Evolutionary conservation across 2,329 filamentous ascomycete species (phyloP), one percentile per base, ranked within the genome.

Genomic region (Aspergillus thermomutatus): DNA sequence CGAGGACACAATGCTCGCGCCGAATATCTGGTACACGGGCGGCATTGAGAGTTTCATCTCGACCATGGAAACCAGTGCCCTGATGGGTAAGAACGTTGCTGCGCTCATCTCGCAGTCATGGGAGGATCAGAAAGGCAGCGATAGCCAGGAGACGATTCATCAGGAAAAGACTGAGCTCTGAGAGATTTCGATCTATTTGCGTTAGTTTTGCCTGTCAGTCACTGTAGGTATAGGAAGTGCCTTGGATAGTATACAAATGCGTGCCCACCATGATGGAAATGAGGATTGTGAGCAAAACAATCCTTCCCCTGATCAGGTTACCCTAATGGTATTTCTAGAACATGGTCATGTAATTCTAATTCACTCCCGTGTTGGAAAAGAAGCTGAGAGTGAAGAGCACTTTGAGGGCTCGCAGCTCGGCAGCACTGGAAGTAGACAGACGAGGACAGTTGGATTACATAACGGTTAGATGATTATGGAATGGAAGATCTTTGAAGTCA

Each of bases 1-100:
- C 72, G 91, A 97, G 64, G 88, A 94, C 59, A 84, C 88, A 3
- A 78, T 87, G 60, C 71, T 97, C 3, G 86, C 72, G 5, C 68
- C 69, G 3, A 62, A 69, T 50, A 43, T 80, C 11, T 80, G 82
- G 82, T 87, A 87, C 65, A 86, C 84, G 4, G 79, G 80, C 52
- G 83, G 82, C 0, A 95, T 97, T 46, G 93, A 97, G 76, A 88
- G 88, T 64, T 97, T 99, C 71, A 95, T 97, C 64, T 94, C 89
- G 9, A 96, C 92, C 0, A 97, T 99, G 94, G 94, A 99, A 79
- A 97, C 94, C 6, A 96, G 87, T 71, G 89, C 91, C 1, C 75
- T 97, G 64, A 94, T 94, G 86, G 94, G 94, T 4, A 80, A 74
- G 69, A 87, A 87, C 59, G 78, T 83, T 54, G 79, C 79, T 17